Evolutionary conservation across 2,329 filamentous ascomycete genomes (phyloP), one percentile per base, ranked within the genome.

Genomic region (Mycosphaerella sp.): DNA sequence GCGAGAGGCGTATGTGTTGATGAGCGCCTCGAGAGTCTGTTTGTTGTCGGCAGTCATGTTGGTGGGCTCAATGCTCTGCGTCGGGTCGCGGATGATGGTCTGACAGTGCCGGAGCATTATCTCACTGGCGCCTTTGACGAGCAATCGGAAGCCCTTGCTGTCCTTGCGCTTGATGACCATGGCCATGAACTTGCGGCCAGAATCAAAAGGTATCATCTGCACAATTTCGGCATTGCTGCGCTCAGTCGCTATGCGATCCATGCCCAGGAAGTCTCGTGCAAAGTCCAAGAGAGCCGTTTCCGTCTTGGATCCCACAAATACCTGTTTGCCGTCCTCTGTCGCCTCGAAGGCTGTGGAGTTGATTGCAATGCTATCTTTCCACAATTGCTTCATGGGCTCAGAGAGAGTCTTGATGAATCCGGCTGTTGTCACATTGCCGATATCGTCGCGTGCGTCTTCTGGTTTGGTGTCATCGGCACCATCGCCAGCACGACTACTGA

Each of bases 301-400:
- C 0, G 86, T 89, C 69, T 88, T 89, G 4, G 85, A 88, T 27
- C 86, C 86, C 55, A 89, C 77, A 58, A 87, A 89, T 0, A 77
- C 69, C 14, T 69, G 59, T 53, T 75, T 72, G 28, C 82, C 82
- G 37, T 82, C 76, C 39, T 80, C 75, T 39, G 84, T 79, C 5
- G 78, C 77, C 62, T 86, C 81, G 57, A 87, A 87, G 1, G 84
- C 82, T 0, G 83, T 85, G 0, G 84, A 86, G 63, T 86, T 87
- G 58, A 85, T 71, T 9, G 79, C 75, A 54, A 86, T 82, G 3
- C 82, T 85, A 49, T 86, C 77, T 41, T 79, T 74, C 52, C 86
- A 69, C 9, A 85, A 63, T 1, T 71, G 66, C 63, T 80, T 82
- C 41, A 79, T 75, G 1, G 77, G 73, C 5, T 70, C 62, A 12